Base-by-base conservation (phyloP, 257 asterid species). In the Anisodus acutangulus region DNA sequence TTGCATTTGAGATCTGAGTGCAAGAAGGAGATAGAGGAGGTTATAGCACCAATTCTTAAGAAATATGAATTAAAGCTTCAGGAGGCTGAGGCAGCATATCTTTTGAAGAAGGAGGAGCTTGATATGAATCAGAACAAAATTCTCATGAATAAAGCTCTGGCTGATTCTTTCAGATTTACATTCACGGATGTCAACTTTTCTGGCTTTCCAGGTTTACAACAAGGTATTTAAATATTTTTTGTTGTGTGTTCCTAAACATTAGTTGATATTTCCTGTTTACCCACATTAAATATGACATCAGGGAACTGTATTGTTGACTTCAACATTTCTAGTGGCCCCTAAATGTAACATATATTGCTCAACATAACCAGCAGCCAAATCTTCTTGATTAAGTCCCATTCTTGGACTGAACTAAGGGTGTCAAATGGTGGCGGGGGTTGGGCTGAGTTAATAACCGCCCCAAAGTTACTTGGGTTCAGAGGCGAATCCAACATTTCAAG, bases 121-220 rank as follows among this genome's bases (percentile, higher is more conserved):
- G 84, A 80, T 79, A 70, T 22, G 83, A 84, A 79, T 84, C 84
- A 64, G 49, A 67, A 55, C 35, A 84, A 41, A 79, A 78, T 84
- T 79, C 54, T 84, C 68, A 64, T 79, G 87, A 84, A 84, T 69
- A 84, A 84, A 83, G 19, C 69, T 53, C 63, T 84, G 63, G 87
- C 84, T 22, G 71, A 84, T 41, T 79, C 81, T 67, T 84, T 84
- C 81, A 64, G 87, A 80, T 79, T 78, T 9, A 84, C 60, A 47
- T 84, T 80, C 87, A 7, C 51, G 47, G 81, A 79, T 84, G 37
- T 39, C 60, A 57, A 51, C n/a, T 37, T 78, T 79, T 11, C 87
- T 31, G 79, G 41, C 35, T 9, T 31, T 57, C 31, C 57, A 54
- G 71, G 69, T 60, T 67, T 84, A 74, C 79, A 4, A 80, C 84